phyloP scores from a whole-genome alignment of 176 grass and related monocot species.

The Zoysia pacifica region DNA sequence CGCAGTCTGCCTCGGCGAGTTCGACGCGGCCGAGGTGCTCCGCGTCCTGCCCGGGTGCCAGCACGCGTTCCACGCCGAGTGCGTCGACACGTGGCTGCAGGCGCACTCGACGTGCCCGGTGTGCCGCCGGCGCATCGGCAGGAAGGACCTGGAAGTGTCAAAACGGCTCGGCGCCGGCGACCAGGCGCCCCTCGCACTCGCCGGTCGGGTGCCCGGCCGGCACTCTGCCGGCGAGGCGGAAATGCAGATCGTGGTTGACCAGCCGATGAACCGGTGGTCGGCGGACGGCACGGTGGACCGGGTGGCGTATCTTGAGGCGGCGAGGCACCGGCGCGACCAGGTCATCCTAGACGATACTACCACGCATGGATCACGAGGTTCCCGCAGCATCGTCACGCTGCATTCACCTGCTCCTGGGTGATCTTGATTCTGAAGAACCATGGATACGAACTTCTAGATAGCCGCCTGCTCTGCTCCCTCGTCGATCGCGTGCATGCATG shows the following conservation, averaged over 20 bases:
- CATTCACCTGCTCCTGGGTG: neutral
- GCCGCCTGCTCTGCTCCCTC: neutral
- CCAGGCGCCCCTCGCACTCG: neutral
- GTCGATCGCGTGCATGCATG: neutral
- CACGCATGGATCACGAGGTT: neutral
- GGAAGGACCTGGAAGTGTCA: neutral
- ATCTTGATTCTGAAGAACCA: neutral
- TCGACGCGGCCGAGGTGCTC: constrained; percentile 47
- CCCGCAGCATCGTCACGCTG: neutral
- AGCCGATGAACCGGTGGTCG: constrained; percentile 11
- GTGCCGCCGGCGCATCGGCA: constrained; percentile 29
- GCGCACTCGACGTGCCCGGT: constrained; percentile 46
- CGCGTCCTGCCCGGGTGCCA: constrained; percentile 50
- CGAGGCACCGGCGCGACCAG: neutral
- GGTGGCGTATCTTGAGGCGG: constrained; percentile 20
- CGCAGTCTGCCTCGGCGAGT: constrained; percentile 50
- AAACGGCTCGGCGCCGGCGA: neutral
- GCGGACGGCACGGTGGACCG: constrained; percentile 13
- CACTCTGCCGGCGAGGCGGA: constrained; percentile 26
- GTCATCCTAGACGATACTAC: neutral
- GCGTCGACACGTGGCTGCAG: constrained; percentile 54
- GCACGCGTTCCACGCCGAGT: constrained; percentile 55
- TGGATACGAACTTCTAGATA: neutral
- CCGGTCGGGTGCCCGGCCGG: neutral
- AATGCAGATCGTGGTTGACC: constrained; percentile 31